Percentiles rank a stretch among this genome's conserved stretches.
These are phyloP conservation scores for Petrea volubilis DNA, from an alignment of 257 asterid genomes.

Conservation along the genomic window DNA sequence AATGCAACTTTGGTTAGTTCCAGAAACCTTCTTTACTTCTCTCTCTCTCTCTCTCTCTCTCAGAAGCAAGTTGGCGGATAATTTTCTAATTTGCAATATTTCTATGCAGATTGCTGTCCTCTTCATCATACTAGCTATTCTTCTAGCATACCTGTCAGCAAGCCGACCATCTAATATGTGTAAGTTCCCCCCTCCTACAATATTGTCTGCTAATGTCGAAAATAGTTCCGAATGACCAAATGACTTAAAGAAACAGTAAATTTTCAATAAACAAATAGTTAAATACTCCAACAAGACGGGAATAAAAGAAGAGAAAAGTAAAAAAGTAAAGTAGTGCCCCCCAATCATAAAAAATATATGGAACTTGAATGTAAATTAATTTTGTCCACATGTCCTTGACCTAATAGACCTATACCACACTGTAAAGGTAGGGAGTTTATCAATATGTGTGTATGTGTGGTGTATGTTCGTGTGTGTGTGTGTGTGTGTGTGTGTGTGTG, in stretches of 20 bases:
- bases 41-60: background rate
- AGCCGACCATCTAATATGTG: conserved; percentile 37
- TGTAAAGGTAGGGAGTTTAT: no score
- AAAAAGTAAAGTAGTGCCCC: no score
- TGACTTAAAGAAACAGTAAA: background rate
- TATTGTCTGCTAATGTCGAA: background rate
- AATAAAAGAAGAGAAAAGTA: no score
- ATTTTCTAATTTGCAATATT: conserved; percentile 25
- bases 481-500: no score
- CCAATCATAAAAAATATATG: no score
- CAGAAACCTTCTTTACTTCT: background rate
- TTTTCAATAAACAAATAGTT: no score
- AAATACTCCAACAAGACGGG: no score
- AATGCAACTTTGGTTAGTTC: conserved; percentile 57
- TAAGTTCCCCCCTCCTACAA: conserved; percentile 32
- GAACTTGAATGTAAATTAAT: no score
- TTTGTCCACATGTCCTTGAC: no score
- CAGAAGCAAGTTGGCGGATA: background rate
- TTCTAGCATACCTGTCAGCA: conserved; percentile 52
- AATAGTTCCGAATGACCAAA: background rate
- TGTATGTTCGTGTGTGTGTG: no score
- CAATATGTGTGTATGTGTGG: no score
- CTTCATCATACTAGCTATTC: conserved; percentile 59
- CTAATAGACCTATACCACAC: no score
- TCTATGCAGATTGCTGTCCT: conserved; percentile 62